Percentiles rank a stretch among this genome's conserved stretches.
phyloP scores from a whole-genome alignment of 2,329 filamentous ascomycete genomes.

The Coleophoma eucalyptorum region DNA sequence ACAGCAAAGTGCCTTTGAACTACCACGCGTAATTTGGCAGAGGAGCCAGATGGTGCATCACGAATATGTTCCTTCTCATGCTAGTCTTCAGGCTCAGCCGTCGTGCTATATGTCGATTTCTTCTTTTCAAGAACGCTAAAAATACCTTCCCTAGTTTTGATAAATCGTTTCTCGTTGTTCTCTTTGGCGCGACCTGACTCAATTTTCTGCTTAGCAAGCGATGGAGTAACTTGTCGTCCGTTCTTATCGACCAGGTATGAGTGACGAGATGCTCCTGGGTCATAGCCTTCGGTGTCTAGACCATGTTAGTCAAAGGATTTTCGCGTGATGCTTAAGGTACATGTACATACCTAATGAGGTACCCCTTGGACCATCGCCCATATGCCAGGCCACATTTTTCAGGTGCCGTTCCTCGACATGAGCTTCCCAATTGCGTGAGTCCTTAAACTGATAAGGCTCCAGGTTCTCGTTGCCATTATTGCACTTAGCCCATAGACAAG shows the following conservation, averaged over 20 bases:
- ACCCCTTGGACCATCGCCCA: conserved; percentile 55
- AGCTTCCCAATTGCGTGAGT: conserved; percentile 32
- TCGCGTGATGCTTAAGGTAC: background rate
- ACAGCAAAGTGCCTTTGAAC: too few species aligned
- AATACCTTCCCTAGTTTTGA: conserved; percentile 4
- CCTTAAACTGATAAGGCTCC: conserved; percentile 10
- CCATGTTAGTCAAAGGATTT: conserved; percentile 1
- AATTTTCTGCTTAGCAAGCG: conserved; percentile 45
- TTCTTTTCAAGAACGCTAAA: conserved; percentile 6
- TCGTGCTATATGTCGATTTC: background rate
- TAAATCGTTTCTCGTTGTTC: conserved; percentile 18
- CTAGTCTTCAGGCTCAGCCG: too few species aligned
- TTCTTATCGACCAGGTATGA: conserved; percentile 46
- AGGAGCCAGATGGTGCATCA: too few species aligned
- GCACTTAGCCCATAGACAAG: conserved; percentile 38
- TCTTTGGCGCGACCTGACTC: conserved; percentile 34
- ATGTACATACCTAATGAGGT: conserved; percentile 18
- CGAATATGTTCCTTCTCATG: too few species aligned
- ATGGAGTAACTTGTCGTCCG: conserved; percentile 56
- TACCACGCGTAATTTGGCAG: too few species aligned
- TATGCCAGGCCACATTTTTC: conserved; percentile 49
- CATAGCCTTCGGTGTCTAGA: conserved; percentile 6
- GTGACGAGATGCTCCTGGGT: background rate
- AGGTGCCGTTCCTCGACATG: conserved; percentile 55
- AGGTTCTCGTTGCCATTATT: conserved; percentile 9